Conservation (phyloP, 805 yeast species). For the Cyberlindnera xishuangbannaensis region DNA sequence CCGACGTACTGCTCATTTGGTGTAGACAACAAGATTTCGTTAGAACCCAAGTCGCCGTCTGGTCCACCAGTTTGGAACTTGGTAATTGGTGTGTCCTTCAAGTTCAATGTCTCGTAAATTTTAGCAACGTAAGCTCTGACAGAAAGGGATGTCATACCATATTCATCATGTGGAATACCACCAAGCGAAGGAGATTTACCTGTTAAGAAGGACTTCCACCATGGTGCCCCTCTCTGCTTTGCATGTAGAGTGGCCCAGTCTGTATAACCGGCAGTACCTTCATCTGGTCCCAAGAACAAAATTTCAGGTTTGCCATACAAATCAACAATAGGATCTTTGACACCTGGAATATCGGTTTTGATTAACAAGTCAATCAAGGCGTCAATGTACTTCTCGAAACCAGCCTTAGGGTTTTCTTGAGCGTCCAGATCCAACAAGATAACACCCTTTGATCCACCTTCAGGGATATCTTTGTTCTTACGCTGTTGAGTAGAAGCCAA, state of each 20-base stretch:
- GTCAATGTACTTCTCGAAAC: constrained; percentile 91
- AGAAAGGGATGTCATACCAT: constrained; percentile 95
- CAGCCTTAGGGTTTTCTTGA: constrained; percentile 73
- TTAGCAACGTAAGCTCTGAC: constrained; percentile 89
- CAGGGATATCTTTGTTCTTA: constrained; percentile 97
- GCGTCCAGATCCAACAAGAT: constrained; percentile 67
- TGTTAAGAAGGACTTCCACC: constrained; percentile 98
- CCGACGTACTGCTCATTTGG: constrained; percentile 76
- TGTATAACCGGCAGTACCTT: constrained; percentile 91
- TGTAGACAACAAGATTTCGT: constrained; percentile 83
- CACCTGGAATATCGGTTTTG: constrained; percentile 54
- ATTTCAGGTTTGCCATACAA: constrained; percentile 81
- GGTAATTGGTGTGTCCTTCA: constrained; percentile 52
- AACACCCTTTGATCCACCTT: constrained; percentile 98
- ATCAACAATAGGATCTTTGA: constrained; percentile 60
- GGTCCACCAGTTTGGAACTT: constrained; percentile 99
- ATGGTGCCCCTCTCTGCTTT: constrained; percentile 82
- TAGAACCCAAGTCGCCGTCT: constrained; percentile 96
- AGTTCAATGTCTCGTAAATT: constrained; percentile 70
- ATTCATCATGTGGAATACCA: constrained; percentile 97
- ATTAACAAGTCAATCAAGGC: constrained; percentile 73
- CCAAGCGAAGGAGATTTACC: constrained; percentile 91
- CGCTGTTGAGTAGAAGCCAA: constrained; percentile 94
- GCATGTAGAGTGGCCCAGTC: constrained; percentile 99
- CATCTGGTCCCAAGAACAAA: constrained; percentile 98